Base-by-base conservation (phyloP, 257 asterid species). In the Penstemon newberryi region DNA sequence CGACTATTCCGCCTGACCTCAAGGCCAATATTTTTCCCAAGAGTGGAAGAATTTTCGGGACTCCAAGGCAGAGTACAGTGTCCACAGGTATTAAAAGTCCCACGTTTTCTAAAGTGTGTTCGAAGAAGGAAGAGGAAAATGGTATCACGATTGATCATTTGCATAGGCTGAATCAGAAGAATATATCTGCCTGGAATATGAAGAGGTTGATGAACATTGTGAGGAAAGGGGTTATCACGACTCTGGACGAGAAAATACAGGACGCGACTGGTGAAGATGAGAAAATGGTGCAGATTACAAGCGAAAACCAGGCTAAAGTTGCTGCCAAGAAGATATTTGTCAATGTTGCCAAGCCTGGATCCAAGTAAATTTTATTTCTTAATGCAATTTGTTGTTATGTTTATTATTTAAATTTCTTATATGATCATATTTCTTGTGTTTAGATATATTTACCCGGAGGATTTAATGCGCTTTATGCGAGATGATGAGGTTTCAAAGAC, bases 161-260 rank as follows among this genome's bases (percentile, higher is more conserved):
- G 63, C 90, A 86, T 68, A 72, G 87, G 75, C 65, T 84, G 75
- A 86, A 84, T 70, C 84, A 84, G 77, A 65, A 78, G 65, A 86
- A 86, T 46, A 55, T 86, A 51, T 86, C 93, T 8, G 90, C 93
- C 25, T 86, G 89, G 93, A 86, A 84, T 70, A 86, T 86, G 93
- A 86, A 86, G 77, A 84, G 90, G 78, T 36, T 86, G 81, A 82
- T 84, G 49, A 84, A 80, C 56, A 74, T 82, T 7, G 93, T 80
- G 6, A 81, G 82, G 60, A 76, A 80, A 15, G 90, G 93, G 3
- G 80, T 75, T n/a, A 54, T 86, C 36, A 71, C 93, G 6, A 86
- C 89, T 60, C 73, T 86, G 67, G 88, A 86, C 60, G 93, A 86
- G 74, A 69, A 80, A 19, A 70, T 81, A n/a, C 39, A 49, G 7